phyloP scores from a whole-genome alignment of 2,329 filamentous ascomycete species.

The Acrodontium crateriforme region DNA sequence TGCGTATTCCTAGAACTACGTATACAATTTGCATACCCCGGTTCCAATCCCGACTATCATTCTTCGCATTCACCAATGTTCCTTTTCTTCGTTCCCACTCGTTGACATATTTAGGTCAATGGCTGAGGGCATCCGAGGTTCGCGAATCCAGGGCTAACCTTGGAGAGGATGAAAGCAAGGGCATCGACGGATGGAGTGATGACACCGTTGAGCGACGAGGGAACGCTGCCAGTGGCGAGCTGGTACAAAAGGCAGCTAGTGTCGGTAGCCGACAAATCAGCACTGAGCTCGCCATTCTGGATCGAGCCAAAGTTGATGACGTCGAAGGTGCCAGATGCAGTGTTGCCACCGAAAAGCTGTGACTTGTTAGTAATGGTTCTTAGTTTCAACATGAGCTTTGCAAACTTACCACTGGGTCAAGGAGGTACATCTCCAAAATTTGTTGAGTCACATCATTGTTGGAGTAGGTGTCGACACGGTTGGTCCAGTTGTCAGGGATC shows the following conservation, averaged over 20 bases:
- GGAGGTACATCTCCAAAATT: conserved; percentile 28
- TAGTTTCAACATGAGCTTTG: too few species aligned
- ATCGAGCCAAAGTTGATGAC: conserved; percentile 26
- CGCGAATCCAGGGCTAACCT: conserved; percentile 16
- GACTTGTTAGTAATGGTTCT: too few species aligned
- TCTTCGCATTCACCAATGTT: too few species aligned
- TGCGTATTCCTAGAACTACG: too few species aligned
- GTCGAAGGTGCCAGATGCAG: conserved; percentile 17
- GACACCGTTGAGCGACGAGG: conserved; percentile 23
- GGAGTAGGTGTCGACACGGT: conserved; percentile 23
- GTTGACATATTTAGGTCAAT: too few species aligned
- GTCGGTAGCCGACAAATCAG: conserved; percentile 14
- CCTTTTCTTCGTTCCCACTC: too few species aligned
- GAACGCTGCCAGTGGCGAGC: conserved; percentile 25
- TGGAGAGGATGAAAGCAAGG: conserved; percentile 18
- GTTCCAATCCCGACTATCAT: too few species aligned
- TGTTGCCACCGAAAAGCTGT: not conserved
- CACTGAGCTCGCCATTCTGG: conserved; percentile 24
- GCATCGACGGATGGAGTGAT: conserved; percentile 24
- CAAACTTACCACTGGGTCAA: conserved; percentile 31
- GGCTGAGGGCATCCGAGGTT: conserved; percentile 26
- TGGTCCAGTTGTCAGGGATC: conserved; percentile 31
- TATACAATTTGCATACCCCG: too few species aligned
- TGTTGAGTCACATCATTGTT: conserved; percentile 24
- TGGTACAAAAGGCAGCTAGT: conserved; percentile 32